Percentiles rank a stretch among this genome's conserved stretches.
Evolutionary conservation across 2,329 filamentous ascomycete genomes (phyloP).

Genomic region (Cladosporium sp.): DNA sequence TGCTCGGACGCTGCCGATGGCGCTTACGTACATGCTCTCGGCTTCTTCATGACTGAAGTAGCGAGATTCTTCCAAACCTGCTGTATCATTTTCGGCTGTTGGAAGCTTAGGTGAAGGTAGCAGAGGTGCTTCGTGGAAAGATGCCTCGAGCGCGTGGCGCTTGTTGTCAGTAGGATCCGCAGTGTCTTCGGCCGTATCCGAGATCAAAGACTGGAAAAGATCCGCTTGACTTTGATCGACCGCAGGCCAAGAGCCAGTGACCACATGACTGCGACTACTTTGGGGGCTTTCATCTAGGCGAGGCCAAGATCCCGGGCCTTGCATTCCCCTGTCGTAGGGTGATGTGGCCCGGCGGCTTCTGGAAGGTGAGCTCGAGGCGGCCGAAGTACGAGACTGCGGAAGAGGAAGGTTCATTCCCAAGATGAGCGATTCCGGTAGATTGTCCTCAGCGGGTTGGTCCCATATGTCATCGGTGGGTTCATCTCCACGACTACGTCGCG

Average conservation of each 20-base stretch:
- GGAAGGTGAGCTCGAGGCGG: constrained; percentile 10
- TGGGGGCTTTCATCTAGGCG: constrained; percentile 28
- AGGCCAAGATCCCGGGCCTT: constrained; percentile 36
- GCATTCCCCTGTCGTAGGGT: constrained; percentile 29
- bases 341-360: constrained; percentile 28
- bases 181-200: constrained; percentile 6
- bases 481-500: constrained; percentile 34
- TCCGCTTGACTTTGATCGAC: constrained; percentile 28
- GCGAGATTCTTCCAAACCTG: constrained; percentile 56
- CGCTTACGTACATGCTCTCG: constrained; percentile 85
- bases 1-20: constrained; percentile 46
- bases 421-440: constrained; percentile 35
- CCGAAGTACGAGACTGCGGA: constrained; percentile 12
- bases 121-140: not conserved
- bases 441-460: constrained; percentile 36
- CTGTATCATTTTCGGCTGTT: not conserved
- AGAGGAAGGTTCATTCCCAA: constrained; percentile 23
- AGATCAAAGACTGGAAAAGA: constrained; percentile 27
- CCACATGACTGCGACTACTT: constrained; percentile 24
- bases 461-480: constrained; percentile 35
- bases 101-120: not conserved
- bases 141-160: constrained; percentile 24
- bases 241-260: constrained; percentile 33
- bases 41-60: constrained; percentile 79
- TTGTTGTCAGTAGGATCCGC: constrained; percentile 30